phyloP scores from a whole-genome alignment of 768 basidiomycete species.

The Boletales sp. region DNA sequence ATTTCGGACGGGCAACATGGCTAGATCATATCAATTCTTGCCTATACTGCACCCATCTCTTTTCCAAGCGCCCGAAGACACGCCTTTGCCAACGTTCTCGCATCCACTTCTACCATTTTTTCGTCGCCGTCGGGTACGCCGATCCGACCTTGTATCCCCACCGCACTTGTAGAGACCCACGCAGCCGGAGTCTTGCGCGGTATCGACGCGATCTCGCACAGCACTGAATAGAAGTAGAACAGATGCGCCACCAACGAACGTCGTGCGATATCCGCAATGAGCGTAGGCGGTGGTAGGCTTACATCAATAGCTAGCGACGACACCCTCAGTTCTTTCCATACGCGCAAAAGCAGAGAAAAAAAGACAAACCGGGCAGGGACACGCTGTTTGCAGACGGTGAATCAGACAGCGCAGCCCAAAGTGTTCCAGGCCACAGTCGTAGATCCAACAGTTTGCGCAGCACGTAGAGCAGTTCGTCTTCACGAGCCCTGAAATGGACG shows the following conservation, averaged over 20 bases:
- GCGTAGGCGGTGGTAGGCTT: conserved; percentile 43
- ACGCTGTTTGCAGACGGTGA: conserved; percentile 52
- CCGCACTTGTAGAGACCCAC: conserved; percentile 44
- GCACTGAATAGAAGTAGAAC: conserved; percentile 79
- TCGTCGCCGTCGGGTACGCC: conserved; percentile 18
- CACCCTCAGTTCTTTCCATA: neutral
- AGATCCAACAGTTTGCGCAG: conserved; percentile 72
- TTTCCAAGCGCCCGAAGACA: conserved; percentile 68
- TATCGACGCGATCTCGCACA: conserved; percentile 78
- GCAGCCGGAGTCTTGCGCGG: conserved; percentile 64
- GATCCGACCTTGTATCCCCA: conserved; percentile 13
- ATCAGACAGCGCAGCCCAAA: conserved; percentile 76
- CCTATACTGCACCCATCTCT: conserved; percentile 59
- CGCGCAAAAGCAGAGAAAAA: neutral
- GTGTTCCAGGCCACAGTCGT: conserved; percentile 67
- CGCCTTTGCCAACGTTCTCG: conserved; percentile 59
- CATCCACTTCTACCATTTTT: conserved; percentile 53
- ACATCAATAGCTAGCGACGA: conserved; percentile 36
- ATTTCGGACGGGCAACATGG: neutral
- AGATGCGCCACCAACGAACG: conserved; percentile 79
- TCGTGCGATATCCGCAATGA: conserved; percentile 69
- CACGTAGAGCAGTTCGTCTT: conserved; percentile 87
- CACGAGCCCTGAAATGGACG: conserved; percentile 54
- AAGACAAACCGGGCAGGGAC: conserved; percentile 54
- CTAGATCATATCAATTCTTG: neutral